Conservation (phyloP, 495 filamentous ascomycete species). For the Elaphomyces granulatus region DNA sequence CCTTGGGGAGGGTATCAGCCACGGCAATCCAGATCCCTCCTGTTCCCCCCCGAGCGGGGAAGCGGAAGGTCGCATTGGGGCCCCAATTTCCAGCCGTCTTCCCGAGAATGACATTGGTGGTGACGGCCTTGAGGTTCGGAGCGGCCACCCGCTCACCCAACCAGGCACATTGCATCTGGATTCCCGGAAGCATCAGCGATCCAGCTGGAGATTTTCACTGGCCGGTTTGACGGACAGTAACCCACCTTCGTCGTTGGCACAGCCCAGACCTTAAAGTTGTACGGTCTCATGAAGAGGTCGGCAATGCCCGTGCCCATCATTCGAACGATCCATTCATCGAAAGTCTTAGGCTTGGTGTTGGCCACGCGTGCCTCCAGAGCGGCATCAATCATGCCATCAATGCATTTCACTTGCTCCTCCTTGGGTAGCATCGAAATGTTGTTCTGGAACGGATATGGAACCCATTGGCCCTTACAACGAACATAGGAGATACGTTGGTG, state of each 20-base stretch:
- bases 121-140: slow-evolving; percentile 89
- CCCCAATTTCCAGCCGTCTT: slow-evolving; percentile 98
- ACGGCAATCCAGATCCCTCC: slow-evolving; percentile 99
- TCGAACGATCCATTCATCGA: slow-evolving; percentile 96
- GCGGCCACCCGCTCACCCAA: slow-evolving; percentile 97
- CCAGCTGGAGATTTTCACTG: neutral
- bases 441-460: slow-evolving; percentile 99
- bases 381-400: slow-evolving; percentile 96
- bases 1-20: slow-evolving; percentile 78
- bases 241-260: slow-evolving; percentile 93
- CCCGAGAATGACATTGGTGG: slow-evolving; percentile 86
- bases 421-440: slow-evolving; percentile 98
- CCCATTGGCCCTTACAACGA: slow-evolving; percentile 90
- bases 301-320: slow-evolving; percentile 85
- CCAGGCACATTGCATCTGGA: slow-evolving; percentile 98
- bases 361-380: slow-evolving; percentile 71
- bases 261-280: slow-evolving; percentile 99
- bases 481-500: slow-evolving; percentile 99
- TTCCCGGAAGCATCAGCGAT: neutral
- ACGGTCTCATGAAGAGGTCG: slow-evolving; percentile 96
- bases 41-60: slow-evolving; percentile 89
- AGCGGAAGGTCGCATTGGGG: slow-evolving; percentile 95
- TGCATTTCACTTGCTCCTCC: slow-evolving; percentile 88
- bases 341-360: slow-evolving; percentile 84
- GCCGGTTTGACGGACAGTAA: too few species aligned